phyloP scores from a whole-genome alignment of 225 moss, liverwort and hornwort species.

The Lunularia cruciata region DNA sequence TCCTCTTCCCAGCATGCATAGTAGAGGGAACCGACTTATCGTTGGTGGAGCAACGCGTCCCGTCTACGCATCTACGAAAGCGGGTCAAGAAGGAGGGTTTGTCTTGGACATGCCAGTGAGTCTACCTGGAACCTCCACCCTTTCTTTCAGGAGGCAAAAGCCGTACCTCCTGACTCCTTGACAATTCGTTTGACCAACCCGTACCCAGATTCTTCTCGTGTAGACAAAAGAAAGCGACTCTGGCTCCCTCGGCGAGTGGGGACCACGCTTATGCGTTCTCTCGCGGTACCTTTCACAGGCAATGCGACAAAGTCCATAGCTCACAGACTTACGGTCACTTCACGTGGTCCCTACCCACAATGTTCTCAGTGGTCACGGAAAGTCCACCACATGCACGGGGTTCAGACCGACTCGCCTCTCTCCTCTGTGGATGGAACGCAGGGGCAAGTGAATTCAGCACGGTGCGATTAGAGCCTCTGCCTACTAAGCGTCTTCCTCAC shows the following conservation, averaged over 20 bases:
- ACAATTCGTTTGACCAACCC: conserved; percentile 18
- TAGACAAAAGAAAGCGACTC: not conserved
- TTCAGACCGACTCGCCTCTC: not conserved
- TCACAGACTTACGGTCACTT: conserved; percentile 4
- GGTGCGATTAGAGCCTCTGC: no score
- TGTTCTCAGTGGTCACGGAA: conserved; percentile 12
- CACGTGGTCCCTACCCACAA: not conserved
- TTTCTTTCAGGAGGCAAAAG: no score
- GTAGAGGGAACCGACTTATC: no score
- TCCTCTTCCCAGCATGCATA: no score
- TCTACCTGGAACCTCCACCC: not conserved
- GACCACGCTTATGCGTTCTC: not conserved
- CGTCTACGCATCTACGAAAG: not conserved
- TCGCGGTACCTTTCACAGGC: not conserved
- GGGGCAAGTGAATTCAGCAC: no score
- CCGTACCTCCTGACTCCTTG: not conserved
- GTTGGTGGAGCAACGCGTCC: not conserved
- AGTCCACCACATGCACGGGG: conserved; percentile 3
- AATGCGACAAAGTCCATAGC: conserved; percentile 9
- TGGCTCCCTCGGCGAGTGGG: not conserved
- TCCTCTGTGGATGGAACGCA: no score
- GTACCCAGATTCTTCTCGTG: not conserved
- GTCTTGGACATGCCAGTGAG: not conserved
- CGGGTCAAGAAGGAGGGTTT: not conserved
- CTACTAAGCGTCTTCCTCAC: no score